Percentiles rank a stretch among this genome's conserved stretches.
Evolutionary conservation across 2,329 filamentous ascomycete genomes (phyloP).

Genomic region (Neoarthrinium moseri): DNA sequence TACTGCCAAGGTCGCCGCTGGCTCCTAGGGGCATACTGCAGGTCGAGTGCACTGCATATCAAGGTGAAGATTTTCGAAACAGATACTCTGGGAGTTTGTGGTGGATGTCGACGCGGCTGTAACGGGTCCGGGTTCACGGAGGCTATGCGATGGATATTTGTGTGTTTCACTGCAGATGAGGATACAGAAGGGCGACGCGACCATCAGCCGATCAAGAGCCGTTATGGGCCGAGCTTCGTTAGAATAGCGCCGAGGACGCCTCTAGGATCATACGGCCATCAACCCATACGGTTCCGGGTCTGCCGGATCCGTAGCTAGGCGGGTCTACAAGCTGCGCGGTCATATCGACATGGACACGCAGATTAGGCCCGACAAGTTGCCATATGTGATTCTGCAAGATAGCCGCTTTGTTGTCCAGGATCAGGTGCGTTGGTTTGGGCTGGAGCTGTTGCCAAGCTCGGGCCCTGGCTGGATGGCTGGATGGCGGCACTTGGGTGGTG

Average conservation of each 20-base stretch:
- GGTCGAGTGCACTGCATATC: too few species aligned
- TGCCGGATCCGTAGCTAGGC: too few species aligned
- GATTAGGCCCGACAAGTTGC: not conserved
- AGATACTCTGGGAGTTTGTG: not conserved
- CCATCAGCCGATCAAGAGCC: not conserved
- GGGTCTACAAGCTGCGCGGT: too few species aligned
- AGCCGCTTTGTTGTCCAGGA: too few species aligned
- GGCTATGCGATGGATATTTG: not conserved
- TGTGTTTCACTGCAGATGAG: not conserved
- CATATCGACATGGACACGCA: too few species aligned
- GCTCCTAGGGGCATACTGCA: too few species aligned
- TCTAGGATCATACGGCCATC: slow-evolving; percentile 4
- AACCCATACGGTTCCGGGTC: slow-evolving; percentile 1
- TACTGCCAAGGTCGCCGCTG: too few species aligned
- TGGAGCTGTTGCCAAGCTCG: too few species aligned
- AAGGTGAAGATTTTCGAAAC: not conserved
- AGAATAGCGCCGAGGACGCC: not conserved
- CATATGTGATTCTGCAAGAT: too few species aligned
- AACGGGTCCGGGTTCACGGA: not conserved
- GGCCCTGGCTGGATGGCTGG: too few species aligned
- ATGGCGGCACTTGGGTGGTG: not conserved
- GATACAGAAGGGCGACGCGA: not conserved
- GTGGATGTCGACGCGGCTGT: not conserved
- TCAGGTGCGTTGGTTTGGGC: too few species aligned
- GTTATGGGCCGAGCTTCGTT: not conserved